phyloP scores from a whole-genome alignment of 2,329 filamentous ascomycete genomes.

The Epichloe festucae region DNA sequence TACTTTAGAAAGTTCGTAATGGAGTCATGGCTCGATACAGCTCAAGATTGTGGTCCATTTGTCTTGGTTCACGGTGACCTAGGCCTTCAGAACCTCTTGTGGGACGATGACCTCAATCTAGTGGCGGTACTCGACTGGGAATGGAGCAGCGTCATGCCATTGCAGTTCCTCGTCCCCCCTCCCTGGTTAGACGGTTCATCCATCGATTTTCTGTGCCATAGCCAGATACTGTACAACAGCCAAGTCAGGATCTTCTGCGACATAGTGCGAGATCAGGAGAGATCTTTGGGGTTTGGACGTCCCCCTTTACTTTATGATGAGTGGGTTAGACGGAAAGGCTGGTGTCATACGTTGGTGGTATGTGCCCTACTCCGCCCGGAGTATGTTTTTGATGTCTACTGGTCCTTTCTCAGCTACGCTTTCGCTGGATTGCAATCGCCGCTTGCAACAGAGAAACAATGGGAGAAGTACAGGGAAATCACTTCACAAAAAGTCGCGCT shows the following conservation, averaged over 20 bases:
- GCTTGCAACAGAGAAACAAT: background rate
- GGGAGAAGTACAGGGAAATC: background rate
- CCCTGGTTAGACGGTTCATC: conserved; percentile 2
- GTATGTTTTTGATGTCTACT: background rate
- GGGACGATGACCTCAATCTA: conserved; percentile 7
- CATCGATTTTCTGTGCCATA: background rate
- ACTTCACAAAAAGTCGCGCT: background rate
- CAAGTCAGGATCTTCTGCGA: background rate
- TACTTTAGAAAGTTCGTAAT: conserved; percentile 9
- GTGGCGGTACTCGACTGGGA: conserved; percentile 8
- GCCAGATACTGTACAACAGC: background rate
- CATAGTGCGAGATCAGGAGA: background rate
- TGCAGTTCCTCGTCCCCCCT: conserved; percentile 10
- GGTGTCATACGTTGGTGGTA: background rate
- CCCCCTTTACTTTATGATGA: background rate
- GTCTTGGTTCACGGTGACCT: conserved; percentile 15
- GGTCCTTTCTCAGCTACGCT: background rate
- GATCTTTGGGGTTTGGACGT: background rate
- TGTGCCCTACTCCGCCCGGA: background rate
- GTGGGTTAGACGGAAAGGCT: background rate
- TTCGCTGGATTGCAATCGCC: background rate
- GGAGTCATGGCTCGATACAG: conserved; percentile 4
- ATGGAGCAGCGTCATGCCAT: conserved; percentile 6
- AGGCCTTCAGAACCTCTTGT: conserved; percentile 10
- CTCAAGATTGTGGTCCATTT: conserved; percentile 10